These are phyloP conservation scores for Ceratocystis cubensis DNA, from an alignment of 2,329 filamentous ascomycete genomes.

Conservation along the genomic window DNA sequence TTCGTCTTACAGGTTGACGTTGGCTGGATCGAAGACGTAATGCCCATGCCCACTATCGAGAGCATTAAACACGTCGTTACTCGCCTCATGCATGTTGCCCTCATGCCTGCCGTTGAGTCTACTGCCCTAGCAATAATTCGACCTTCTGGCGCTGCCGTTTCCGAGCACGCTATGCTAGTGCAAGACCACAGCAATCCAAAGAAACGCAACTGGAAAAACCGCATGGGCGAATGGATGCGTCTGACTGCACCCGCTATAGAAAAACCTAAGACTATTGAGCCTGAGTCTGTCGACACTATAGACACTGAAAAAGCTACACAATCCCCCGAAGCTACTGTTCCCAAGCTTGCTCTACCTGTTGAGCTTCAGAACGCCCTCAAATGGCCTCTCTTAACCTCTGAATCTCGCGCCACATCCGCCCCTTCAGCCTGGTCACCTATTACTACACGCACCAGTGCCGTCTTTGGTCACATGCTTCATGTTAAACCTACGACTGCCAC, in stretches of 20 bases:
- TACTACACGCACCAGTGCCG: conserved; percentile 29
- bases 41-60: conserved; percentile 12
- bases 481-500: conserved; percentile 20
- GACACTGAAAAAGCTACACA: not conserved
- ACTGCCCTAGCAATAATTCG: not conserved
- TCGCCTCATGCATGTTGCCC: conserved; percentile 15
- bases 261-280: not conserved
- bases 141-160: not conserved
- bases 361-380: conserved; percentile 14
- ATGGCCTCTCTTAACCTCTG: conserved; percentile 12
- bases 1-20: conserved; percentile 12
- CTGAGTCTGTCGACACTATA: not conserved
- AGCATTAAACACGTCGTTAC: conserved; percentile 20
- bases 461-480: conserved; percentile 42
- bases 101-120: not conserved
- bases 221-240: conserved; percentile 17
- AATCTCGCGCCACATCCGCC: not conserved
- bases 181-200: conserved; percentile 14
- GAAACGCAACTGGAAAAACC: conserved; percentile 16
- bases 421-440: conserved; percentile 18
- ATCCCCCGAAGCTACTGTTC: not conserved
- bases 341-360: not conserved
- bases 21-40: conserved; percentile 17
- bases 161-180: not conserved
- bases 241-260: conserved; percentile 6